Evolutionary conservation across 176 grass and related monocot species (phyloP), one percentile per base, ranked within the genome.

Genomic region (Juncus effusus): DNA sequence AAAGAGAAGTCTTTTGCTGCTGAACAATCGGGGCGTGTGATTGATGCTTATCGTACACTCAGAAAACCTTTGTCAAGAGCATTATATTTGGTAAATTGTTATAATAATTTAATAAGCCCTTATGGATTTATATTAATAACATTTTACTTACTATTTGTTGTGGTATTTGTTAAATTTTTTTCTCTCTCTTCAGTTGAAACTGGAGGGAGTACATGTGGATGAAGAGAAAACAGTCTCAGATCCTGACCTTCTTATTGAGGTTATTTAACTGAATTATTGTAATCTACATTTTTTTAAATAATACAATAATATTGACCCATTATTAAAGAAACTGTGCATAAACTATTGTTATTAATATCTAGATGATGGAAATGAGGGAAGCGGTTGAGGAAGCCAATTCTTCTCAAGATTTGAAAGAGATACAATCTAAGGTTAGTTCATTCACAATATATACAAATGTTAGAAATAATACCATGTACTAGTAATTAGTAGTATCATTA

Each of bases 311-410:
- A 47, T 35, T 56, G 41, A 2, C 7, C 16, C 28, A 44, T 60
- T 38, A 36, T 47, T 56, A 28, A 52, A 42, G 40, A 40, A 50
- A 19, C 71, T 16, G 62, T 19, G 51, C 28, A 15, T 10, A 38
- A 14, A 56, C 15, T 28, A 36, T 50, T 64, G 45, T 61, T 59
- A 16, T 10, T 16, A 51, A 12, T 54, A 8, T 75, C 2, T 77
- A 92, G 88, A 97, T 92, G 88, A 80, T 97, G 93, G 93, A 92
- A 68, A 82, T 92, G 16, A 79, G 85, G 10, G 88, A 97, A 89
- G 74, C 82, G 28, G 85, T 97, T 62, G 86, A 63, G 13, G 85
- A 97, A 15, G 82, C 88, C 42, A 75, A 54, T 66, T 79, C 91
- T 70, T 77, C 82, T 38, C 6, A 86, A 60, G 63, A 82, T 35